Conservation (phyloP, 2,329 filamentous ascomycete species). For the Penicillium sp. region DNA sequence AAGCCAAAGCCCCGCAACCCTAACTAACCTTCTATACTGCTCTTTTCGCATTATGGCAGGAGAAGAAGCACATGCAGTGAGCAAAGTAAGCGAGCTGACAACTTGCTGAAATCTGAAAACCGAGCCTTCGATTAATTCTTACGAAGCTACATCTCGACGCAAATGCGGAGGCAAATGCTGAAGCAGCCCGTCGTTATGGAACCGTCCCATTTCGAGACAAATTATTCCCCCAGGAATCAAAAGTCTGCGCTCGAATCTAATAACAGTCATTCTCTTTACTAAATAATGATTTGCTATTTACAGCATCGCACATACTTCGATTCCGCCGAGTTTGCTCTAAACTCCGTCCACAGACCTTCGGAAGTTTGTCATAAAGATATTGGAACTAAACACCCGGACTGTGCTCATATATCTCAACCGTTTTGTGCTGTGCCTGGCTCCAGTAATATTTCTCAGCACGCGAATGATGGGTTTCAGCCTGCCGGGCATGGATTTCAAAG, state of each 20-base stretch:
- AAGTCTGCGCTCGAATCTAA: not conserved
- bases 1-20: not conserved
- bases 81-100: not conserved
- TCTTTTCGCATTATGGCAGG: not conserved
- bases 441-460: not conserved
- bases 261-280: not conserved
- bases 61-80: not conserved
- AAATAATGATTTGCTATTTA: not conserved
- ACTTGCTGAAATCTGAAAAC: not conserved
- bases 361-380: not conserved
- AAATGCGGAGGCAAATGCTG: not conserved
- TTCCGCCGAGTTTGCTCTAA: not conserved
- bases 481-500: not conserved
- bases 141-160: not conserved
- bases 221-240: not conserved
- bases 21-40: not conserved
- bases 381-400: not conserved
- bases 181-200: not conserved
- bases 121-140: not conserved
- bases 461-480: not conserved
- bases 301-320: not conserved
- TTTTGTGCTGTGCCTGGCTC: not conserved
- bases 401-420: not conserved
- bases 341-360: not conserved
- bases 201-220: not conserved